These are phyloP conservation scores for Apocynum venetum DNA, from an alignment of 257 asterid species.

Conservation along the genomic window DNA sequence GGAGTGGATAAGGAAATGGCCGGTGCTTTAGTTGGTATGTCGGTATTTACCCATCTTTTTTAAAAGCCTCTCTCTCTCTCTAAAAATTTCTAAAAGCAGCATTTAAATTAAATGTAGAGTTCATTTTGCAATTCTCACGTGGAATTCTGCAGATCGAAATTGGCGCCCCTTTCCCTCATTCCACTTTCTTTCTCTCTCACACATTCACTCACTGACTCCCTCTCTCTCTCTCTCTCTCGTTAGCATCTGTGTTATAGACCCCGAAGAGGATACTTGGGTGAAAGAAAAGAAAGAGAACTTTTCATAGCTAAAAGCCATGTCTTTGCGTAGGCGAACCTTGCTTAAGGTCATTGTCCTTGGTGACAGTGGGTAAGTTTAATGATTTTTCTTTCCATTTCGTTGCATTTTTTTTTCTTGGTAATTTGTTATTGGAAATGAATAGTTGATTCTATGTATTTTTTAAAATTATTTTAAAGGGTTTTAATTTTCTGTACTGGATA, in stretches of 20 bases:
- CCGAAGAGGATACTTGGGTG: background rate
- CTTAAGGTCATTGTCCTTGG: slow-evolving; percentile 99
- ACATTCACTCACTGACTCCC: background rate
- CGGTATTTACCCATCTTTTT: background rate
- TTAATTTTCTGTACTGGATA: background rate
- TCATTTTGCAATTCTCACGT: background rate
- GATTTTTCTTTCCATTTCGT: slow-evolving; percentile 11
- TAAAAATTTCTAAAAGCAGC: background rate
- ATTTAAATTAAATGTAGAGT: background rate
- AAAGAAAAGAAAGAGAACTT: slow-evolving; percentile 12
- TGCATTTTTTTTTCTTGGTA: background rate
- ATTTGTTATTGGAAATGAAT: background rate
- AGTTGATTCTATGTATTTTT: background rate
- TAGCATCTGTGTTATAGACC: background rate
- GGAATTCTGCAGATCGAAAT: slow-evolving; percentile 49
- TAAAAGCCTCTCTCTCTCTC: background rate
- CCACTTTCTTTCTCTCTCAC: slow-evolving; percentile 15
- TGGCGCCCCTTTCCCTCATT: slow-evolving; percentile 63
- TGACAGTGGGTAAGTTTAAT: slow-evolving; percentile 74
- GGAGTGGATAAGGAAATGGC: background rate
- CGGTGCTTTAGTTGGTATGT: background rate
- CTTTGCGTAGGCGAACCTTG: slow-evolving; percentile 82
- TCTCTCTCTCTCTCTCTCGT: slow-evolving; percentile 10
- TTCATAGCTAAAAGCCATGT: slow-evolving; percentile 45
- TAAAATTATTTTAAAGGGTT: background rate